A percentile compares a stretch with the other conserved stretches of the same genome.
phyloP scores from a whole-genome alignment of 2,329 filamentous ascomycete genomes.

The Ophiostoma tasmaniense region DNA sequence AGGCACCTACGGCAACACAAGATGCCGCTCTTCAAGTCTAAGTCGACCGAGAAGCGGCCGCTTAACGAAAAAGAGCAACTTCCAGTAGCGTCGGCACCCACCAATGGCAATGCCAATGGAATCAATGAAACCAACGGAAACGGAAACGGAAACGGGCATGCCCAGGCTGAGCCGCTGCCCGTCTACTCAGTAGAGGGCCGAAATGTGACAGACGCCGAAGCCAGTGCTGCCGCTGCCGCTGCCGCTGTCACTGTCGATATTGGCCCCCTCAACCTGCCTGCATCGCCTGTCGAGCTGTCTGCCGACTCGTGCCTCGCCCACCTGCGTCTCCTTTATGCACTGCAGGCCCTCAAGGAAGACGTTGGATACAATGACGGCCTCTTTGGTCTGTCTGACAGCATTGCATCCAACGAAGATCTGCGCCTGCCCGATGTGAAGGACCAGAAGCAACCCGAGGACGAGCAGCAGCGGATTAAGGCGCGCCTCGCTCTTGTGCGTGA shows the following conservation, averaged over 20 bases:
- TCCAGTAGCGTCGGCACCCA: not conserved
- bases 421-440: constrained; percentile 6
- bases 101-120: not conserved
- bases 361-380: constrained; percentile 59
- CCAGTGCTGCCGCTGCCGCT: not conserved
- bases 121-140: not conserved
- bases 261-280: not conserved
- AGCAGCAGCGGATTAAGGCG: constrained; percentile 32
- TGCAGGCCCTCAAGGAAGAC: constrained; percentile 59
- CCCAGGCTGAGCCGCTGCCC: not conserved
- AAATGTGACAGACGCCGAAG: constrained; percentile 3
- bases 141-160: not conserved
- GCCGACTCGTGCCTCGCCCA: constrained; percentile 59
- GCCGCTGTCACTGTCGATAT: not conserved
- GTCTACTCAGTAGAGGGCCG: constrained; percentile 7
- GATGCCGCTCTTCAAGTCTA: not conserved
- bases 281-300: constrained; percentile 5
- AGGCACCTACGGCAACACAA: not conserved
- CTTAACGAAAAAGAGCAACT: not conserved
- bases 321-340: constrained; percentile 60
- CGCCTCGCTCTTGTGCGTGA: constrained; percentile 51
- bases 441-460: constrained; percentile 11
- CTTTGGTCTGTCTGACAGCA: constrained; percentile 51
- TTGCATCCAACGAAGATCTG: constrained; percentile 13
- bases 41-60: constrained; percentile 2